Evolutionary conservation across 352 stramenopile species (phyloP).

Genomic region (Globisporangium camurandrum): DNA sequence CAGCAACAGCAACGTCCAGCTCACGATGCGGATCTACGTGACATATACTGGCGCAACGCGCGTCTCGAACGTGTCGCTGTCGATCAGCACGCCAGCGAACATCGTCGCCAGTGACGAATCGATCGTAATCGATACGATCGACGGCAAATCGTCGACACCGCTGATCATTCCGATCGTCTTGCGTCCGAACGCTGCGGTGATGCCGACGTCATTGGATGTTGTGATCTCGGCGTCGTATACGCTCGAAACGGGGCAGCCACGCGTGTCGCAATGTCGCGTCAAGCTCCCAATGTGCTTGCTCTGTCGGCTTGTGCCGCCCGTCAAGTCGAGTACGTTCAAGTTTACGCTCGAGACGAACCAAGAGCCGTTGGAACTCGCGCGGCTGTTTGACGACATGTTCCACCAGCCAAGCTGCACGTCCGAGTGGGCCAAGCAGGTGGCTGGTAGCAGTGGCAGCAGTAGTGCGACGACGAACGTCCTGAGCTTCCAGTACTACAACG

Average conservation of each 20-base stretch:
- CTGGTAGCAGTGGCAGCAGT: constrained; percentile 23
- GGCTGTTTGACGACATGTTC: constrained; percentile 84
- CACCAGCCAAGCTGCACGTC: constrained; percentile 61
- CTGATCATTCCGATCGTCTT: constrained; percentile 58
- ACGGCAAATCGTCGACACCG: constrained; percentile 50
- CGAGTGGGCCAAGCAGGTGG: constrained; percentile 66
- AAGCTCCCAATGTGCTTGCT: constrained; percentile 70
- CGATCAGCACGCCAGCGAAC: constrained; percentile 54
- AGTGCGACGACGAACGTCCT: constrained; percentile 71
- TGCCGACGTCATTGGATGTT: constrained; percentile 62
- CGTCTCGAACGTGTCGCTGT: constrained; percentile 72
- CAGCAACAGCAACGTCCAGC: constrained; percentile 21
- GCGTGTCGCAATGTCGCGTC: constrained; percentile 53
- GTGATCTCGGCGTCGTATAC: constrained; percentile 68
- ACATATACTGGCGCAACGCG: constrained; percentile 70
- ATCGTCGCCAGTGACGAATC: constrained; percentile 53
- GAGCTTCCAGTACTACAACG: constrained; percentile 87
- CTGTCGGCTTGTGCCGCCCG: constrained; percentile 57
- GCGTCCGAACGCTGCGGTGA: constrained; percentile 30
- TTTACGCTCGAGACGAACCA: constrained; percentile 87
- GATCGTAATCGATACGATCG: constrained; percentile 63
- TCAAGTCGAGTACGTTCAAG: constrained; percentile 82
- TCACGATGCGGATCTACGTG: constrained; percentile 78
- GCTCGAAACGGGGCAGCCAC: constrained; percentile 57
- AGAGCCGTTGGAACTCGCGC: constrained; percentile 58